Evolutionary conservation across 495 filamentous ascomycete species (phyloP), one percentile per base, ranked within the genome.

Genomic region (Penicillium cinerascens): DNA sequence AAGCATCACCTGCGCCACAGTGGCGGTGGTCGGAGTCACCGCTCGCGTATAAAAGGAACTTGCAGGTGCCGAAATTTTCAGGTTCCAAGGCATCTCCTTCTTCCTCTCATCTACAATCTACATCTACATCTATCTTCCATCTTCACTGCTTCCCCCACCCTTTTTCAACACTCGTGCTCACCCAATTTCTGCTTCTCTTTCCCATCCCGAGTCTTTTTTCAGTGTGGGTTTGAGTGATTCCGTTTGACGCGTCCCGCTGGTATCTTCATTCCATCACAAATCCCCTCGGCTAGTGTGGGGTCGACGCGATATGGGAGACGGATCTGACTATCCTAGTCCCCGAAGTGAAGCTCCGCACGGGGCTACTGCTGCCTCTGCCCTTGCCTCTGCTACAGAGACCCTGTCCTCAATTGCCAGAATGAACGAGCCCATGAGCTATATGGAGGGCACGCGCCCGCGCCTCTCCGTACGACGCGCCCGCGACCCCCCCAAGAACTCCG

Each of bases 401-500:
- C 61, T 74, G 16, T 57, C 65, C 15, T 60, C 66, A 47, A 60
- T 64, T 47, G 61, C 73, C 50, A 73, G 70, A 59, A 78, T 77
- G 70, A 60, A 64, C 56, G 68, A 78, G 22, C 67, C 67, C 20
- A 61, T 74, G 10, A 65, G 60, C 47, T 68, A 72, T 45, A 60
- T 73, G 48, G 74, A 73, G 42, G 73, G 70, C 42, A 54, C 72
- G 49, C 74, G 72, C 57, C 69, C 74, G 53, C 68, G 70, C 51
- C 58, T 78, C 49, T 74, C 75, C 42, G 68, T 77, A 43, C 73
- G 73, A 65, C 65, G 74, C 52, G 76, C 70, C 49, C 68, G 78
- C 35, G 80, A 85, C 65, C 81, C 83, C 13, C 80, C 79, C 23
- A 77, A 78, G 69, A 89, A 90, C 61, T 46, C 67, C 2, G 74